These are phyloP conservation scores for Fusarium sp. DNA, from an alignment of 2,329 filamentous ascomycete species.

Conservation along the genomic window DNA sequence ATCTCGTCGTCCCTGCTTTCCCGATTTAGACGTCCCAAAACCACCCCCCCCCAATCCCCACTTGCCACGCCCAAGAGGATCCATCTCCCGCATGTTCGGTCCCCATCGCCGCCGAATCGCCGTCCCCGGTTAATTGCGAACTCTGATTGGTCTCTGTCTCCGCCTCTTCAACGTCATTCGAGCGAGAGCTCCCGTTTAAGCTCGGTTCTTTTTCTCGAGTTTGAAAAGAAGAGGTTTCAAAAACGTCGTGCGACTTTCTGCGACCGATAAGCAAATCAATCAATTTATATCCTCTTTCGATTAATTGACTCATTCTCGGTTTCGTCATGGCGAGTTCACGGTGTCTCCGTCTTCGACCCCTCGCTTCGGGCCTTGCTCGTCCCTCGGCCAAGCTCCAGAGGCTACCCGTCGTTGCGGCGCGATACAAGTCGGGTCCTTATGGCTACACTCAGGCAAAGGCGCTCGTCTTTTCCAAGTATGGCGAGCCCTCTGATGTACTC, in stretches of 20 bases:
- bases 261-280: not conserved
- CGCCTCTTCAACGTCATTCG: slow-evolving; percentile 33
- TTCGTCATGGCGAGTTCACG: slow-evolving; percentile 41
- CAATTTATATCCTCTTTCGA: not conserved
- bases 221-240: slow-evolving; percentile 7
- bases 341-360: slow-evolving; percentile 38
- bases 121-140: slow-evolving; percentile 26
- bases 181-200: slow-evolving; percentile 20
- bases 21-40: slow-evolving; percentile 24
- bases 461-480: slow-evolving; percentile 80
- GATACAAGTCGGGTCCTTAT: slow-evolving; percentile 72
- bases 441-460: slow-evolving; percentile 88
- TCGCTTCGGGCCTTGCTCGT: slow-evolving; percentile 38
- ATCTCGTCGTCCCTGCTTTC: slow-evolving; percentile 22
- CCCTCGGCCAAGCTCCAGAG: slow-evolving; percentile 36
- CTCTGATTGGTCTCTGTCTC: slow-evolving; percentile 19
- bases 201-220: slow-evolving; percentile 24
- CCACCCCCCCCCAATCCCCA: slow-evolving; percentile 23
- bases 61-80: slow-evolving; percentile 14
- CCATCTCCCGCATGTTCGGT: slow-evolving; percentile 22
- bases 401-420: slow-evolving; percentile 48
- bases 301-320: not conserved
- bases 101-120: slow-evolving; percentile 1
- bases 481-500: slow-evolving; percentile 79
- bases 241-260: slow-evolving; percentile 13